Percentiles rank a stretch among this genome's conserved stretches.
Evolutionary conservation across 306 rosid species (phyloP).

Genomic region (Corylus heterophylla): DNA sequence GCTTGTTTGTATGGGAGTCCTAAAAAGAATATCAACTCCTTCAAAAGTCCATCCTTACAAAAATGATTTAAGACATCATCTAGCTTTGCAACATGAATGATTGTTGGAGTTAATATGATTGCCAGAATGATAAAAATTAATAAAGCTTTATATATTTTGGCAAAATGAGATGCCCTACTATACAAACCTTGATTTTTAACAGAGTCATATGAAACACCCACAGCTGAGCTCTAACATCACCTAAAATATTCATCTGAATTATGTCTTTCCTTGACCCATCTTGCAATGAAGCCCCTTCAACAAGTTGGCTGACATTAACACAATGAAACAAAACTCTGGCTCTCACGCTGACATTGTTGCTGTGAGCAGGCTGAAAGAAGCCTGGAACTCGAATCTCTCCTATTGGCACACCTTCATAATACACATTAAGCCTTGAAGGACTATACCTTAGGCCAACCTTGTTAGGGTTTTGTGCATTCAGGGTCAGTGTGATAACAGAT

Average conservation of each 20-base stretch:
- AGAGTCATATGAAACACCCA: slow-evolving; percentile 33
- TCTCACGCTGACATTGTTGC: slow-evolving; percentile 34
- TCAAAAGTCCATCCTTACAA: neutral
- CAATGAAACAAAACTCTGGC: slow-evolving; percentile 35
- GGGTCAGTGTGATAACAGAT: slow-evolving; percentile 40
- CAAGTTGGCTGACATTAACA: slow-evolving; percentile 33
- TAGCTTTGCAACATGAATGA: neutral
- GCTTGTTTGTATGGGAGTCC: neutral
- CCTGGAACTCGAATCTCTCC: slow-evolving; percentile 47
- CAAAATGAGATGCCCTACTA: no score
- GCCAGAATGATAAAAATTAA: no score
- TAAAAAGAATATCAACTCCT: neutral
- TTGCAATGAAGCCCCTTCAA: slow-evolving; percentile 29
- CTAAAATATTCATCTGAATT: slow-evolving; percentile 33
- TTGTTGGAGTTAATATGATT: neutral
- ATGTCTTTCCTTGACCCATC: slow-evolving; percentile 19
- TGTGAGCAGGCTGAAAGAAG: slow-evolving; percentile 54
- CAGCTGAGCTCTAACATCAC: slow-evolving; percentile 47
- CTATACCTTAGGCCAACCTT: slow-evolving; percentile 46
- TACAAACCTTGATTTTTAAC: slow-evolving; percentile 45
- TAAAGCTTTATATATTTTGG: no score
- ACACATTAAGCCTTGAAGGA: slow-evolving; percentile 35
- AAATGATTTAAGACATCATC: neutral
- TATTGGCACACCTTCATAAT: slow-evolving; percentile 30
- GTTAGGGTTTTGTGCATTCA: slow-evolving; percentile 45